Evolutionary conservation across 2,329 filamentous ascomycete genomes (phyloP), one percentile per base, ranked within the genome.

Genomic region (Colletotrichum somersetense): DNA sequence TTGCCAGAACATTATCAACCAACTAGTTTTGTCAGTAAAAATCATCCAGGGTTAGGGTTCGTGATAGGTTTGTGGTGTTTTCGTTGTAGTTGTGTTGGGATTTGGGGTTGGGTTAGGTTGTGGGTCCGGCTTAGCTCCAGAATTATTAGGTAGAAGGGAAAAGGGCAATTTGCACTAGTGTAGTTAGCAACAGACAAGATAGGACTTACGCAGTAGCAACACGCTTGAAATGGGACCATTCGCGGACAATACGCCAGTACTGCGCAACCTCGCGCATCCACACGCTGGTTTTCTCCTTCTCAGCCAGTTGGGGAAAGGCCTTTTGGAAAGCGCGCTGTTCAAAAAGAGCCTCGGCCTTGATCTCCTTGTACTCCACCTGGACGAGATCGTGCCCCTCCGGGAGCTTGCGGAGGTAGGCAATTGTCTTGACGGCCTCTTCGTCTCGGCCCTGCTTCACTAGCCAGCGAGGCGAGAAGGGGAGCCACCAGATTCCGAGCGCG

Each of bases 341-440:
- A 66, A 86, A 85, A 6, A 83, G 76, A 11, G 77, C 77, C 74
- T 84, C 84, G 14, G 85, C 82, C 75, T 85, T 85, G 76, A 87
- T 86, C 72, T 85, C 72, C 57, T 72, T 74, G 59, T 72, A 71
- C 74, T 88, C 85, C 11, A 82, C 76, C 65, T 83, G 81, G 3
- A 94, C 83, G 76, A 92, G 91, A 1, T 88, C 85, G 76, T 92
- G 85, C 59, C 91, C 88, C 0, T 81, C 74, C 10, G 89, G 78
- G 23, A 93, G 86, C 40, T 89, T 81, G 58, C 92, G 90, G n/a
- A 94, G 81, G n/a, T 83, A 83, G 0, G 85, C 83, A 72, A 94
- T 86, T 62, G 84, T 86, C 5, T 80, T 75, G 23, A 85, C 71
- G 2, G 81, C 79, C 10, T 78, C 78, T 1, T 78, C 76, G 23